phyloP scores from a whole-genome alignment of 108 stramenopile genomes.

The Nitzschia inconspicua region DNA sequence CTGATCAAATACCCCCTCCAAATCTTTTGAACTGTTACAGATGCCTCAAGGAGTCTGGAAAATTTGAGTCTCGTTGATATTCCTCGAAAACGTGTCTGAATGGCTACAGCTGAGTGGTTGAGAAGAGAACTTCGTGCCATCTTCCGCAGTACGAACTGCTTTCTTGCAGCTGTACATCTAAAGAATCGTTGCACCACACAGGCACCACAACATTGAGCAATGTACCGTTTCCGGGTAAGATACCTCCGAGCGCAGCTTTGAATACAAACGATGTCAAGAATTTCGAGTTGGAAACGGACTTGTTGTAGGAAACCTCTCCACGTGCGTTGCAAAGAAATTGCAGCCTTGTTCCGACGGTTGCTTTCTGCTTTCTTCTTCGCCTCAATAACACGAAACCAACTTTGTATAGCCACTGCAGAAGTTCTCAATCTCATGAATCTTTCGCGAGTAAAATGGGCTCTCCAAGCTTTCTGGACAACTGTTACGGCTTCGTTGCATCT shows the following conservation, averaged over 20 bases:
- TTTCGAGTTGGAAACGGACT: conserved; percentile 18
- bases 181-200: background rate
- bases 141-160: background rate
- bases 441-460: background rate
- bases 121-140: background rate
- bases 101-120: conserved; percentile 1
- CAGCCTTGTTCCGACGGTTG: conserved; percentile 8
- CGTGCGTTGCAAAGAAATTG: conserved; percentile 25
- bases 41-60: background rate
- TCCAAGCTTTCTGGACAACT: conserved; percentile 8
- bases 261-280: conserved; percentile 37
- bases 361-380: too few relatives aligned
- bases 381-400: too few relatives aligned
- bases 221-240: conserved; percentile 16
- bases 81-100: conserved; percentile 15
- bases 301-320: conserved; percentile 25
- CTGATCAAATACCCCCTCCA: conserved; percentile 1
- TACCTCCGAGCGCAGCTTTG: conserved; percentile 34
- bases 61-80: background rate
- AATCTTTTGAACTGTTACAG: conserved; percentile 5
- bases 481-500: background rate
- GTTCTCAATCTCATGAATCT: background rate
- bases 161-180: conserved; percentile 6
- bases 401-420: conserved; percentile 11
- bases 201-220: background rate